Base-by-base conservation (phyloP, 1,139 yeast species). In the Hansenula lynferdii region DNA sequence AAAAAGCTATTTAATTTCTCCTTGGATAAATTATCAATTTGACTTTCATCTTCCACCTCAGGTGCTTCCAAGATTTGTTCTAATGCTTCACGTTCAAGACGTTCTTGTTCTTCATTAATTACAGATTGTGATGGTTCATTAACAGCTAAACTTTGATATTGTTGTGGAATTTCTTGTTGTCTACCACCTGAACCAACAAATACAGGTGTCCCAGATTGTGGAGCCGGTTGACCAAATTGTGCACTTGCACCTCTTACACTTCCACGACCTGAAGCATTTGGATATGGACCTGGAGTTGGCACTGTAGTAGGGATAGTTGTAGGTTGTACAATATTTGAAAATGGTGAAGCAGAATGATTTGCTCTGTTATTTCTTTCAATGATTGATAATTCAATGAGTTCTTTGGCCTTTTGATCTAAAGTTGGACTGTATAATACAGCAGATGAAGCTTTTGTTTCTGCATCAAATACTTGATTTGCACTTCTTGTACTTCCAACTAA, bases 11-110 rank as follows among this genome's bases (percentile, higher is more conserved):
- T 45, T 25, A 47, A 28, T 31, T 38, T 42, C 23, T 43, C 49
- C 29, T 47, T 48, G 6, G 48, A 38, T 4, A 42, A 30, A n/a
- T 30, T 42, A 22, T 43, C 50, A 29, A 48, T 36, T 4, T 14
- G 14, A 9, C 11, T 7, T 3, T 42, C 43, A 28, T 36, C 41
- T 5, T 5, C 11, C 11, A 39, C 42, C 3, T 25, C 35, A 6
- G 16, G 16, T 8, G 34, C 37, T 18, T 24, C 28, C 6, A 35
- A 16, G 4, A 27, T 8, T 6, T 16, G 3, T 4, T 16, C 17
- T 8, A n/a, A 12, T 21, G 17, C 22, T 18, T 27, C 31, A 8
- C 11, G 14, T 22, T 15, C 14, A 22, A 20, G 8, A 9, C 34
- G 21, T 22, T 21, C 21, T 17, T 27, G 22, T 3, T 34, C 28